Evolutionary conservation across 371 early-diverging fungal genomes (phyloP), one percentile per base, ranked within the genome.

Genomic region (Zychaea mexicana): DNA sequence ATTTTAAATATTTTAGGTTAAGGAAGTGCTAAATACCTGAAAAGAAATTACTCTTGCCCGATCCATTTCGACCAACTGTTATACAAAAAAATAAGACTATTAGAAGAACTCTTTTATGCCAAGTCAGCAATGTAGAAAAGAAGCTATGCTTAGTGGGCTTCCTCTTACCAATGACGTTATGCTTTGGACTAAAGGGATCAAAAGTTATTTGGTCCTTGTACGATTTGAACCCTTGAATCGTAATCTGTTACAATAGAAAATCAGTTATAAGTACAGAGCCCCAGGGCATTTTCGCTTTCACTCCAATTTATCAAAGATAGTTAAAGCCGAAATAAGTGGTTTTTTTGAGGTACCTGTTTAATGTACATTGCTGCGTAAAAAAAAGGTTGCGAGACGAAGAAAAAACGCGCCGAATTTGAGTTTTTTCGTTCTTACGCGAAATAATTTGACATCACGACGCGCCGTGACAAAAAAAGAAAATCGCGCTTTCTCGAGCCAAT

Each of bases 21-120:
- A n/a, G n/a, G n/a, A n/a, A n/a, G n/a, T n/a, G n/a, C n/a, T n/a
- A 36, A 15, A 21, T 78, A 87, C 90, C 90, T 73, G 96, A 89
- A 72, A 99, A 97, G 76, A 99, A 98, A 79, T 98, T 99, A 77
- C 96, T 95, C 81, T 99, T 99, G 26, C 99, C 99, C 8, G 98
- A 93, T 39, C 99, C 99, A 78, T 99, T 99, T 67, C 97, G 87
- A 36, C 99, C 99, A n/a, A 98, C 97, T 95, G n/a, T n/a, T n/a
- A n/a, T n/a, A n/a, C n/a, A n/a, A 79, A 39, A 22, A 49, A 49
- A 19, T 6, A 19, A 24, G 7, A 17, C 7, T 45, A 33, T 33
- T 33, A 5, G 33, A 33, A 12, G 12, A 33, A 33, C 5, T 33
- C 5, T 5, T 33, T 12, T 12, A 33, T 33, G 33, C 3, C 2